Base-by-base conservation (phyloP, 2,329 filamentous ascomycete species). In the Coniosporium tulheliwenetii region DNA sequence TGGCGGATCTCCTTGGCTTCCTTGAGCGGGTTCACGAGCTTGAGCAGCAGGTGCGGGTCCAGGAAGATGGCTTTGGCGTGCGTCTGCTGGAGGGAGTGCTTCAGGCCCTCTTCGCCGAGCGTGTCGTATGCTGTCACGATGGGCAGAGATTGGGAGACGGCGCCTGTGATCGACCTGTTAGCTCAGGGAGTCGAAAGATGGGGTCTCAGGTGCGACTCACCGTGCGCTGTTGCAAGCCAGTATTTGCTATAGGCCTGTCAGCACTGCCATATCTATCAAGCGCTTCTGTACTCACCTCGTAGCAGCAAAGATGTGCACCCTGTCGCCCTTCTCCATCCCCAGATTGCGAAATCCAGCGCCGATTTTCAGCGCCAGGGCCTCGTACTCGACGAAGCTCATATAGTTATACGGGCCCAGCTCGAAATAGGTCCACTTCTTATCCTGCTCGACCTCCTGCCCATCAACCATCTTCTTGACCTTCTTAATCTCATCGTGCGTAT, bases 1-100 rank as follows among this genome's bases (percentile, higher is more conserved):
- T 63, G 68, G 51, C 71, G 69, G 53, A 81, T 66, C 5, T 70
- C 64, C 8, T 66, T 66, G 13, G 71, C 71, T 41, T 71, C 73
- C 56, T 74, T 71, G 45, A 81, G 63, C 15, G 77, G 70, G 1
- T 63, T 63, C 31, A 62, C 55, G 37, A 77, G 69, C 30, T 38
- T 38, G 5, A 38, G 13, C 14, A 45, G 31, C 10, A 57, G 48
- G 35, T 44, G 45, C 30, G 55, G 53, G 42, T 59, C 55, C 15
- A 58, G 45, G 50, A 59, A 59, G 32, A 59, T 59, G 39, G 54
- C 52, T 16, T 49, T 48, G 33, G 54, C 57, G 19, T 45, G 39
- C 12, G 56, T 59, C 43, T 59, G 56, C 10, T 40, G 34, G 15
- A 59, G 48, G 16, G 56, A 59, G 43, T 59, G 54, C 30, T 46